A percentile compares a stretch with the other conserved stretches of the same genome.
Evolutionary conservation across 352 stramenopile genomes (phyloP).

Genomic region (Phytopythium cucurbitacearum): DNA sequence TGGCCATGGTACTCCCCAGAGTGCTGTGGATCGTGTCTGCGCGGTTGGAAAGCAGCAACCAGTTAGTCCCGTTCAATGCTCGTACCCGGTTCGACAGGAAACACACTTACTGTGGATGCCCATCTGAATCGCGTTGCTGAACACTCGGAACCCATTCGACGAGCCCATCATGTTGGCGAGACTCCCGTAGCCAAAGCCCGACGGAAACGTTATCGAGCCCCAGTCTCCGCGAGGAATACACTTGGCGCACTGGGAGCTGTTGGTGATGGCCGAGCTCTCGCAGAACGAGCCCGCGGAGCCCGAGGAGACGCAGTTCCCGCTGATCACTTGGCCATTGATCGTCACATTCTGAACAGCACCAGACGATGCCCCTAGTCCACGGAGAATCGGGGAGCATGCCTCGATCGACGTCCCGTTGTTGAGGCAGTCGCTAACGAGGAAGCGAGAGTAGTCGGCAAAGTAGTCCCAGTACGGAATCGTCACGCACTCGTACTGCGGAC

Average conservation of each 20-base stretch:
- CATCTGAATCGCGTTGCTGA: constrained; percentile 32
- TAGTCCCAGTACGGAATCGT: constrained; percentile 62
- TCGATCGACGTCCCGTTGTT: constrained; percentile 18
- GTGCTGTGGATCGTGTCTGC: constrained; percentile 32
- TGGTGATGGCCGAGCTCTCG: constrained; percentile 27
- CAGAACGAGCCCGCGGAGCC: constrained; percentile 27
- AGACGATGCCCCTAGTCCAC: constrained; percentile 25
- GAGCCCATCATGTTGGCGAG: constrained; percentile 22
- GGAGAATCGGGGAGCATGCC: constrained; percentile 32
- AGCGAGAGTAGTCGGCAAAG: constrained; percentile 39
- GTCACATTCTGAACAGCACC: constrained; percentile 13
- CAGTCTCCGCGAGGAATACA: constrained; percentile 39
- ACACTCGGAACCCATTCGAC: constrained; percentile 23
- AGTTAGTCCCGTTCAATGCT: too few relatives aligned
- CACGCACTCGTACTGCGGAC: constrained; percentile 23
- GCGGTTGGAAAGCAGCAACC: too few relatives aligned
- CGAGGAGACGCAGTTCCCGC: constrained; percentile 22
- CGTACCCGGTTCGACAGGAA: not conserved
- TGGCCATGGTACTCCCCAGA: constrained; percentile 25
- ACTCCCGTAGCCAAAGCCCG: constrained; percentile 30
- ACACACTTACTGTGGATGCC: constrained; percentile 35
- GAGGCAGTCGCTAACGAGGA: constrained; percentile 17
- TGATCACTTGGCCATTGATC: constrained; percentile 21
- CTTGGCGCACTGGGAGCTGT: constrained; percentile 13
- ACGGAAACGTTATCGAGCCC: constrained; percentile 28